Conservation (phyloP, 495 filamentous ascomycete genomes). For the Saxophila tyrrhenica region DNA sequence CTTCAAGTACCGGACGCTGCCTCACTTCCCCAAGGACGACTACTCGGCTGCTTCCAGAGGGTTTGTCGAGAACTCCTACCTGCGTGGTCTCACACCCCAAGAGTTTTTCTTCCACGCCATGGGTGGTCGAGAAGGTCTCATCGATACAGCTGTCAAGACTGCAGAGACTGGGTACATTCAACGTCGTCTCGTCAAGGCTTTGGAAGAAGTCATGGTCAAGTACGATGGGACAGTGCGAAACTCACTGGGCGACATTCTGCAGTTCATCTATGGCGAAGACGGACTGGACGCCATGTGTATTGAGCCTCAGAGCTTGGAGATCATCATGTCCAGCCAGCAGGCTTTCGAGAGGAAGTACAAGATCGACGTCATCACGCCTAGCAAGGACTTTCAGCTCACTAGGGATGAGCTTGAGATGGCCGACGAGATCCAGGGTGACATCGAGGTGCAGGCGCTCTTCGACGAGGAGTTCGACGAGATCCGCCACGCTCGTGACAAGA, state of each 20-base stretch:
- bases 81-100: conserved; percentile 85
- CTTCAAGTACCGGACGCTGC: conserved; percentile 95
- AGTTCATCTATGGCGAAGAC: conserved; percentile 97
- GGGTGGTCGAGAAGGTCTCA: conserved; percentile 98
- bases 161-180: conserved; percentile 99
- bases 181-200: conserved; percentile 90
- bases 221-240: conserved; percentile 98
- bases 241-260: conserved; percentile 90
- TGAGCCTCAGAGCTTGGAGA: conserved; percentile 81
- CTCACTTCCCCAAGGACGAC: conserved; percentile 98
- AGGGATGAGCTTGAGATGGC: conserved; percentile 75
- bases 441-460: conserved; percentile 69
- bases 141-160: conserved; percentile 98
- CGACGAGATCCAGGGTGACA: conserved; percentile 74
- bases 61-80: conserved; percentile 98
- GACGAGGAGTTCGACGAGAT: conserved; percentile 85
- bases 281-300: conserved; percentile 84
- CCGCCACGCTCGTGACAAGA: conserved; percentile 56
- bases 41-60: conserved; percentile 94
- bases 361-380: conserved; percentile 84
- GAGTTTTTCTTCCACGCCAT: conserved; percentile 99
- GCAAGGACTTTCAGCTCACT: conserved; percentile 39
- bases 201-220: conserved; percentile 94
- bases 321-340: conserved; percentile 60
- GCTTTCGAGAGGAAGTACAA: conserved; percentile 70